Percentiles rank a stretch among this genome's conserved stretches.
Conservation (phyloP, 176 grass and related monocot species). For the Raddia guianensis region DNA sequence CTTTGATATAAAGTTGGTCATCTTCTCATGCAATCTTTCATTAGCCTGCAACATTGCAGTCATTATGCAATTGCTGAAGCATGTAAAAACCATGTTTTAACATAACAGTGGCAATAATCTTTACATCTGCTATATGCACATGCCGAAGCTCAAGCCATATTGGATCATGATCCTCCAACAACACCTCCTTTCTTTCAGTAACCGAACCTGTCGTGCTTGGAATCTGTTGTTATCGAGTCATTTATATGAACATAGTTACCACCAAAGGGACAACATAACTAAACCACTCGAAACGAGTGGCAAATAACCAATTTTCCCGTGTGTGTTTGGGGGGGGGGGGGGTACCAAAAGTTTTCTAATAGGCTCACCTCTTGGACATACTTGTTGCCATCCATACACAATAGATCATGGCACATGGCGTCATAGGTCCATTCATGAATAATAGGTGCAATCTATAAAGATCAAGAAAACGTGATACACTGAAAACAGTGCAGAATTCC, state of each 20-base stretch:
- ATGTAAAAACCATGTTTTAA: neutral
- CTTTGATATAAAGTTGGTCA: slow-evolving; percentile 80
- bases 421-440: slow-evolving; percentile 99
- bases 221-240: slow-evolving; percentile 52
- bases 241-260: neutral
- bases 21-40: slow-evolving; percentile 83
- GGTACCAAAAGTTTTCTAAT: neutral
- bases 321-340: no score
- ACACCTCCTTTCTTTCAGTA: slow-evolving; percentile 79
- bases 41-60: slow-evolving; percentile 58
- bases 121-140: slow-evolving; percentile 82
- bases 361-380: slow-evolving; percentile 82
- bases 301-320: no score
- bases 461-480: slow-evolving; percentile 24
- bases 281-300: no score
- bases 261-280: neutral
- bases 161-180: slow-evolving; percentile 96
- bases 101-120: slow-evolving; percentile 39
- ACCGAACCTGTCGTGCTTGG: slow-evolving; percentile 62
- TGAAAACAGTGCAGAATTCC: slow-evolving; percentile 22
- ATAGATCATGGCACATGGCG: slow-evolving; percentile 95
- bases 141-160: slow-evolving; percentile 90
- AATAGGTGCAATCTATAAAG: slow-evolving; percentile 79
- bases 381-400: slow-evolving; percentile 93
- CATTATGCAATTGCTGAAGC: slow-evolving; percentile 1